A percentile compares a stretch with the other conserved stretches of the same genome.
Conservation (phyloP, 2,329 filamentous ascomycete genomes). For the Coniochaeta pulveracea region DNA sequence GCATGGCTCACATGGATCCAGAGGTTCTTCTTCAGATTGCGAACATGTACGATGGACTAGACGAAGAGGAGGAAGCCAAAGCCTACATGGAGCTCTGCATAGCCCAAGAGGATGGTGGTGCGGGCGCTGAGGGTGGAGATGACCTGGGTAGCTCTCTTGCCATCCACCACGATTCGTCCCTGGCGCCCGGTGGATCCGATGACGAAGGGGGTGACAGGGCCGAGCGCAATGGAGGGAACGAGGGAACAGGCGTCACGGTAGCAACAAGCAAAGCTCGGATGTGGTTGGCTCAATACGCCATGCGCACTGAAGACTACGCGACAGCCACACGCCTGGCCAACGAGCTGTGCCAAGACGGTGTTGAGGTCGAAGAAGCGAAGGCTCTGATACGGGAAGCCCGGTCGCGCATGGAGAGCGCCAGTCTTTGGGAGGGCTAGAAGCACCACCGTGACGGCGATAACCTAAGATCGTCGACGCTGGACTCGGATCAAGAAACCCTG, state of each 20-base stretch:
- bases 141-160: constrained; percentile 36
- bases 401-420: constrained; percentile 52
- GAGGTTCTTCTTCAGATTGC: constrained; percentile 88
- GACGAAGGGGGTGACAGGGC: constrained; percentile 22
- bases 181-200: constrained; percentile 24
- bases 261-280: constrained; percentile 87
- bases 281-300: constrained; percentile 81
- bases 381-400: constrained; percentile 80
- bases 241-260: constrained; percentile 74
- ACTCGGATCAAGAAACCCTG: too few relatives aligned
- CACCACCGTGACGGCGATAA: too few relatives aligned
- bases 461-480: too few relatives aligned
- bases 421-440: constrained; percentile 11
- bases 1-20: constrained; percentile 62
- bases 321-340: constrained; percentile 72
- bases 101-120: constrained; percentile 74
- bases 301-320: constrained; percentile 62
- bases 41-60: constrained; percentile 71
- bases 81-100: constrained; percentile 95
- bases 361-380: constrained; percentile 95
- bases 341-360: constrained; percentile 89
- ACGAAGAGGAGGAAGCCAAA: constrained; percentile 68
- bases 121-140: constrained; percentile 25
- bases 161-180: constrained; percentile 42
- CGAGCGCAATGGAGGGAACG: constrained; percentile 15